Evolutionary conservation across 345 rosid genomes (phyloP).

Genomic region (Gossypium sturtianum): DNA sequence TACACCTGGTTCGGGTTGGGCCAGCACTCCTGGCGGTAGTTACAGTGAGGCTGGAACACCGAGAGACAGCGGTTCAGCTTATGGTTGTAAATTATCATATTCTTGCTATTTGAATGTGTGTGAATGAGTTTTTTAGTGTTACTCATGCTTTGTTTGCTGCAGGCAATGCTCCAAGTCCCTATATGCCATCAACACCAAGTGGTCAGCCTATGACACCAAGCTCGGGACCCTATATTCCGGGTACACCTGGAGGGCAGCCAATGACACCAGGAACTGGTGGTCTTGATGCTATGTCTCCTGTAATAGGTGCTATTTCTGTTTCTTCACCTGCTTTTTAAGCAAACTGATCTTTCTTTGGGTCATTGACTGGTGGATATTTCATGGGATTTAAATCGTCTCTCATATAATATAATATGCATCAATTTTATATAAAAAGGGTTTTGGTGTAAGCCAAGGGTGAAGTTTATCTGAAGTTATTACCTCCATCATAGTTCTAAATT

Average conservation of each 20-base stretch:
- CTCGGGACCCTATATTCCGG: constrained; percentile 73
- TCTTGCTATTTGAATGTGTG: neutral
- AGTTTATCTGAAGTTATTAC: neutral
- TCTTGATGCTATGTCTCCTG: constrained; percentile 95
- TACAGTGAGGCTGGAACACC: constrained; percentile 94
- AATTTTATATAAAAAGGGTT: neutral
- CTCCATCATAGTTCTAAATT: neutral
- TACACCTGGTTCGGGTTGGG: constrained; percentile 93
- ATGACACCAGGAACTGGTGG: constrained; percentile 98
- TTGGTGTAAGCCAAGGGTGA: neutral
- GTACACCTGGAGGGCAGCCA: constrained; percentile 98
- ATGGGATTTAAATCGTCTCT: neutral
- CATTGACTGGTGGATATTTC: neutral
- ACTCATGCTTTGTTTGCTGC: constrained; percentile 22
- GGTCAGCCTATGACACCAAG: constrained; percentile 93
- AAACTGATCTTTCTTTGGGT: neutral
- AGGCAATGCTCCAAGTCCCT: constrained; percentile 95
- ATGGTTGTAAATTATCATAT: constrained; percentile 34
- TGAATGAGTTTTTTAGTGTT: neutral
- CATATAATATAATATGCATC: neutral
- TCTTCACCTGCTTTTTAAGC: neutral
- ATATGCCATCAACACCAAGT: constrained; percentile 89
- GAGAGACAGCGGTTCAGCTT: constrained; percentile 68
- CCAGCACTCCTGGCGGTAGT: constrained; percentile 84
- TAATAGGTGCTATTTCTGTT: constrained; percentile 36